Conservation (phyloP, 192 early-diverging fungal species). For the Gamsiella multidivaricata region DNA sequence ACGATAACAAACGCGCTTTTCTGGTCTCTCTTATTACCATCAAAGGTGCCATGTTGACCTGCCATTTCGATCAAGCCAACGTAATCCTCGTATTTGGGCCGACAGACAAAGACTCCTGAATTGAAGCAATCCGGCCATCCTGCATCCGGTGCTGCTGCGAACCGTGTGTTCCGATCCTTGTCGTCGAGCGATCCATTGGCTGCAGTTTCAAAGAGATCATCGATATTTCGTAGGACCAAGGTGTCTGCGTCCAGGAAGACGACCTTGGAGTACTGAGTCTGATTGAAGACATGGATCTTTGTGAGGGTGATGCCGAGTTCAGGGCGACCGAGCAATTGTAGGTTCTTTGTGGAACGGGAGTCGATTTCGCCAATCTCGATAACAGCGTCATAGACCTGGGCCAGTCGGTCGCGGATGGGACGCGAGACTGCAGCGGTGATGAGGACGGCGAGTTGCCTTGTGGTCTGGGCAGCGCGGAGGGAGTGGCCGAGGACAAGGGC, state of each 20-base stretch:
- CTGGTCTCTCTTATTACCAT: constrained; percentile 75
- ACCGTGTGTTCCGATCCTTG: constrained; percentile 57
- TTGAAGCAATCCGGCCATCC: constrained; percentile 99
- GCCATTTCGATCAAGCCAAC: constrained; percentile 63
- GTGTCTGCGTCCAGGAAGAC: constrained; percentile 93
- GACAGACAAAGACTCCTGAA: constrained; percentile 90
- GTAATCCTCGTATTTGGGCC: constrained; percentile 66
- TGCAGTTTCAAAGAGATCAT: constrained; percentile 79
- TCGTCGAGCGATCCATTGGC: constrained; percentile 48
- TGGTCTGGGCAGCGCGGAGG: constrained; percentile 73
- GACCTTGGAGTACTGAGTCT: constrained; percentile 73
- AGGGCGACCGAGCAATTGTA: constrained; percentile 84
- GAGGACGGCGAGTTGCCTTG: constrained; percentile 73
- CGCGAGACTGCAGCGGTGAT: constrained; percentile 71
- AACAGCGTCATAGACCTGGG: constrained; percentile 74
- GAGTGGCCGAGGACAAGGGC: constrained; percentile 83
- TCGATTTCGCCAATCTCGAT: constrained; percentile 74
- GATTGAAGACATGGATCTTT: constrained; percentile 90
- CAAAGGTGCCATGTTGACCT: constrained; percentile 76
- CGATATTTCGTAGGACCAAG: constrained; percentile 84
- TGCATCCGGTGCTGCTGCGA: constrained; percentile 91
- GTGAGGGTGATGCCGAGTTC: constrained; percentile 92
- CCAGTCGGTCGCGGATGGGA: constrained; percentile 62
- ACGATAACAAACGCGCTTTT: neutral
- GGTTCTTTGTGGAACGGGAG: constrained; percentile 70